Base-by-base conservation (phyloP, 148 eudicot species). In the Persicaria tinctoria region DNA sequence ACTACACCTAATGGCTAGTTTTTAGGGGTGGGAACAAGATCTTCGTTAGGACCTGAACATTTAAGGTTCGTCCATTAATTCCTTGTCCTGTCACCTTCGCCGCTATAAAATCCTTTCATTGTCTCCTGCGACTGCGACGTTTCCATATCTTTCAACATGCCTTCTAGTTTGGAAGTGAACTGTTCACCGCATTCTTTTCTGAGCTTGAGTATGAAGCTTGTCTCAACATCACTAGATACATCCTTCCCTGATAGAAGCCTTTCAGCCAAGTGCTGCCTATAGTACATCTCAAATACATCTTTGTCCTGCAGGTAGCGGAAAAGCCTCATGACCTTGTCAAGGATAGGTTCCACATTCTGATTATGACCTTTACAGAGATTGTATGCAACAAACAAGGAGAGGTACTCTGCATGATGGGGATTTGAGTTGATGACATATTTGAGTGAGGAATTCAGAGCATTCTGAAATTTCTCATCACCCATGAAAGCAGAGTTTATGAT, bases 131-230 rank as follows among this genome's bases (percentile, higher is more conserved):
- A 90, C 82, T 90, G 88, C 7, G 97, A 90, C 4, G 92, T 92
- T 76, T 86, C 90, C 97, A 90, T 92, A 81, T 92, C 97, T 0
- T 88, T 85, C 75, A 90, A 90, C 97, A 92, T 92, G 60, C 94
- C 92, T 79, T 92, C 94, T 18, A 92, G 77, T 76, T 90, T 88
- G 38, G 94, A 90, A 63, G 97, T 92, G 72, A 89, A 92, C 64
- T 92, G 97, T 75, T 88, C 88, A 10, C 97, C 97, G 75, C 95
- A 88, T 75, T 92, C 97, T 18, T 91, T 87, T 76, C 87, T 89
- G 71, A 91, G 87, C 82, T 91, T 91, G 41, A 87, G 90, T 49
- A 91, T 86, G 73, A 91, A 64, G 78, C 91, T 91, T 81, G 89
- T 89, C 84, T 91, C 97, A 0, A 91, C 97, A 76, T 92, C 95